phyloP scores from a whole-genome alignment of 352 stramenopile species.

The Pythium pectinolyticum region DNA sequence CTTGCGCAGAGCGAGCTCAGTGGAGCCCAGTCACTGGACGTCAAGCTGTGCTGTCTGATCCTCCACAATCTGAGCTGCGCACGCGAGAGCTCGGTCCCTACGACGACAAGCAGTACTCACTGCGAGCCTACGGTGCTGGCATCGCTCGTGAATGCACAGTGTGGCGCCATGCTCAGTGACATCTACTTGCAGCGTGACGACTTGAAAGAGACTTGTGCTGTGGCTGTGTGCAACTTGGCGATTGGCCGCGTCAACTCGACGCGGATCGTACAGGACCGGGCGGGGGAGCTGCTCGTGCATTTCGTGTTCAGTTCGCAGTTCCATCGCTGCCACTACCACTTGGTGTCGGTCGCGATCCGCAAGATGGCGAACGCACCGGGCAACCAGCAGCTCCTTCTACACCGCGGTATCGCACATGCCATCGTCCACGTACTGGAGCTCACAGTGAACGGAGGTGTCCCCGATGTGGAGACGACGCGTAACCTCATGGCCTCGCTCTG shows the following conservation, averaged over 20 bases:
- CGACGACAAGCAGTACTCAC: neutral
- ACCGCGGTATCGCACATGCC: slow-evolving; percentile 38
- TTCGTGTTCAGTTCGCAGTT: slow-evolving; percentile 53
- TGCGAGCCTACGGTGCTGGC: slow-evolving; percentile 36
- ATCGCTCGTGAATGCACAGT: slow-evolving; percentile 47
- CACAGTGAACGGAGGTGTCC: slow-evolving; percentile 4
- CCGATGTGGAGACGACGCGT: slow-evolving; percentile 32
- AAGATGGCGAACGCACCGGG: slow-evolving; percentile 66
- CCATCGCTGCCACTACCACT: slow-evolving; percentile 33
- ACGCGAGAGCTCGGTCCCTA: slow-evolving; percentile 1
- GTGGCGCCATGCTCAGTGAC: slow-evolving; percentile 45
- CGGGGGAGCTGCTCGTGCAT: slow-evolving; percentile 49
- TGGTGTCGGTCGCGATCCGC: slow-evolving; percentile 53
- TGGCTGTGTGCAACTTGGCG: slow-evolving; percentile 65
- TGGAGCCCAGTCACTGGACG: slow-evolving; percentile 14
- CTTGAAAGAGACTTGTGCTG: slow-evolving; percentile 54
- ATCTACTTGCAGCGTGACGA: slow-evolving; percentile 48
- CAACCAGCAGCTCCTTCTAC: slow-evolving; percentile 53
- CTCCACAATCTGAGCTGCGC: slow-evolving; percentile 77
- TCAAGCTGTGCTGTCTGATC: slow-evolving; percentile 63
- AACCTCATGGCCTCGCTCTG: slow-evolving; percentile 56
- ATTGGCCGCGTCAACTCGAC: slow-evolving; percentile 71
- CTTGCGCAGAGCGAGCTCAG: neutral
- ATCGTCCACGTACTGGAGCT: slow-evolving; percentile 53
- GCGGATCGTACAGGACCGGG: slow-evolving; percentile 51